These are phyloP conservation scores for Dalbergia cultrata DNA, from an alignment of 306 rosid genomes.

Conservation along the genomic window DNA sequence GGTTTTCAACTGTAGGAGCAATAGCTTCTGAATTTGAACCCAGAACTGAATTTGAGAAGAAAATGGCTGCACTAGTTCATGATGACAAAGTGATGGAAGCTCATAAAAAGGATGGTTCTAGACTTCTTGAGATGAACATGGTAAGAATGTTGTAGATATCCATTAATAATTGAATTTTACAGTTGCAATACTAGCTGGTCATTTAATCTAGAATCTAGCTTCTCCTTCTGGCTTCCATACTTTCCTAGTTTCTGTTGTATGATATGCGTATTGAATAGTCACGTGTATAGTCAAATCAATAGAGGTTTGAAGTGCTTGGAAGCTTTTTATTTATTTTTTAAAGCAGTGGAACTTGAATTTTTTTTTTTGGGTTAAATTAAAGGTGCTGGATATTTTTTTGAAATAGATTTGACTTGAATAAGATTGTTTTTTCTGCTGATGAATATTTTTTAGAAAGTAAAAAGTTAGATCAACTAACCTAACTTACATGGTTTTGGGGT, in stretches of 20 bases:
- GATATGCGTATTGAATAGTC: slow-evolving; percentile 6
- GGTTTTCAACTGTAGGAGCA: slow-evolving; percentile 88
- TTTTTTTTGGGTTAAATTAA: neutral
- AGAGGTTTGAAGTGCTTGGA: slow-evolving; percentile 2
- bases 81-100: slow-evolving; percentile 75
- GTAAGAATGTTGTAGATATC: slow-evolving; percentile 48
- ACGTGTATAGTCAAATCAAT: slow-evolving; percentile 1
- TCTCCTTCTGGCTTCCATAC: neutral
- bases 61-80: slow-evolving; percentile 75
- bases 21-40: slow-evolving; percentile 92
- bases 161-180: slow-evolving; percentile 5
- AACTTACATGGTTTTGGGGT: neutral
- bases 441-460: neutral
- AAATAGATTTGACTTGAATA: slow-evolving; percentile 11
- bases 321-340: slow-evolving; percentile 2
- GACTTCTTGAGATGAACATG: slow-evolving; percentile 86
- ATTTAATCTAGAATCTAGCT: slow-evolving; percentile 12
- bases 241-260: slow-evolving; percentile 21
- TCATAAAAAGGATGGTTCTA: slow-evolving; percentile 80
- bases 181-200: neutral
- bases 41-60: slow-evolving; percentile 86
- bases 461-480: neutral
- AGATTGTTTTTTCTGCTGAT: neutral
- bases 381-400: neutral
- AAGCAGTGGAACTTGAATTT: slow-evolving; percentile 25